Base-by-base conservation (phyloP, 1,284 basidiomycete genomes). In the Trichosporon sp. region DNA sequence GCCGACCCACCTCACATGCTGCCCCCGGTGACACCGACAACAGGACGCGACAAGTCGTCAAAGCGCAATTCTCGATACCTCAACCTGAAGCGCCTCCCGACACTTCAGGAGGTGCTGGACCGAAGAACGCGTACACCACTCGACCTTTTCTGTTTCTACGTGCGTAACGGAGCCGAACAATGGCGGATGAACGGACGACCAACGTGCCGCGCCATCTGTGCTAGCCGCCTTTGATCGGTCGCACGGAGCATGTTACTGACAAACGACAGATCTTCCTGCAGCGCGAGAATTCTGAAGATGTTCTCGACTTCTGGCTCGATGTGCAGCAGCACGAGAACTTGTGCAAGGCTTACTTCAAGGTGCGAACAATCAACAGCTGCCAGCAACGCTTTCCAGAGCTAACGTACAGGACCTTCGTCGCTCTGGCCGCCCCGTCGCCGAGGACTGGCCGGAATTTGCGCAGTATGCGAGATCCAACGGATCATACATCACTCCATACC, bases 251-350 rank as follows among this genome's bases (percentile, higher is more conserved):
- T 26, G 51, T 19, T 26, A 54, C 51, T 54, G 51, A 54, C 19
- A n/a, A n/a, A 63, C 16, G 8, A 31, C 73, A 84, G 83, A 84
- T 87, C 74, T 97, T 96, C 82, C 86, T 98, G 54, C 94, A 98
- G 82, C 89, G 95, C 51, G 95, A 98, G 85, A 91, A 92, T 40
- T 90, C 93, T 69, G 96, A 98, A 82, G 96, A 98, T 81, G 92
- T 96, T 56, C 86, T 99, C 66, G 96, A 98, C 84, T 99, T 99
- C 79, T 99, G 96, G 96, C 89, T 99, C 40, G 96, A 99, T 80
- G 96, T 98, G 1, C 94, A 98, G 79, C 96, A 98, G 85, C 96
- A 99, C 83, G 97, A 98, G 86, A 98, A 98, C 81, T 89, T 99
- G 59, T 99, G 96, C 85, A 89, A 95, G 72, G 96, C 96, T 6